Evolutionary conservation across 1,284 basidiomycete species (phyloP).

Genomic region (Hymenochaete sp.): DNA sequence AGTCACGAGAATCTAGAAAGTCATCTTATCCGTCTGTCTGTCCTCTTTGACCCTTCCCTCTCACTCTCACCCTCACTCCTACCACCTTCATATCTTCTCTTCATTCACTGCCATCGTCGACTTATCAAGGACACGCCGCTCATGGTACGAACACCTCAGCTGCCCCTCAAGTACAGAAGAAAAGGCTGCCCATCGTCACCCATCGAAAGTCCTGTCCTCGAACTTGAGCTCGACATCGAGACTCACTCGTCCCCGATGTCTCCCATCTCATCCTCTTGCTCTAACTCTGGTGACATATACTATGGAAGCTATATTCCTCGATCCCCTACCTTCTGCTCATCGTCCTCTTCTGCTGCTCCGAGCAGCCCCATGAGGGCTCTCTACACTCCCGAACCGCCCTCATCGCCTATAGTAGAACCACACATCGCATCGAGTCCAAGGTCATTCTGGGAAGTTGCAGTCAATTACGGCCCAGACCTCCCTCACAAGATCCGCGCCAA

Average conservation of each 20-base stretch:
- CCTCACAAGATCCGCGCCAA: conserved; percentile 14
- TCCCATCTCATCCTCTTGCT: conserved; percentile 5
- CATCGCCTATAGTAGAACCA: conserved; percentile 11
- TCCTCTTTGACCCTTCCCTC: background rate
- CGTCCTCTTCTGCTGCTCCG: conserved; percentile 9
- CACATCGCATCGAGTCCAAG: conserved; percentile 15
- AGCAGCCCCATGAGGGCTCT: conserved; percentile 16
- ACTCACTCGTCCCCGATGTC: conserved; percentile 5
- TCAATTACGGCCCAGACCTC: conserved; percentile 16
- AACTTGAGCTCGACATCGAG: conserved; percentile 11
- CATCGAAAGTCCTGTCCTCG: background rate
- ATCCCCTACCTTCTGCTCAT: conserved; percentile 13
- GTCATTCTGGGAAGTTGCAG: conserved; percentile 17
- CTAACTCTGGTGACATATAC: too few species aligned
- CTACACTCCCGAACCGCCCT: conserved; percentile 16
- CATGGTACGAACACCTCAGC: conserved; percentile 15
- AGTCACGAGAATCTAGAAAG: too few species aligned
- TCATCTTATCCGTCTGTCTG: background rate
- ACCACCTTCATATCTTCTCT: background rate
- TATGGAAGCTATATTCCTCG: conserved; percentile 6
- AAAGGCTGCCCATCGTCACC: conserved; percentile 10
- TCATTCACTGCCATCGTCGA: background rate
- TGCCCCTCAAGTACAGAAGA: conserved; percentile 13
- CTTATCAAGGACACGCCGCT: background rate
- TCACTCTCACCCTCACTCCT: background rate